Evolutionary conservation across 345 rosid species (phyloP), one percentile per base, ranked within the genome.

Genomic region (Populus pruinosa): DNA sequence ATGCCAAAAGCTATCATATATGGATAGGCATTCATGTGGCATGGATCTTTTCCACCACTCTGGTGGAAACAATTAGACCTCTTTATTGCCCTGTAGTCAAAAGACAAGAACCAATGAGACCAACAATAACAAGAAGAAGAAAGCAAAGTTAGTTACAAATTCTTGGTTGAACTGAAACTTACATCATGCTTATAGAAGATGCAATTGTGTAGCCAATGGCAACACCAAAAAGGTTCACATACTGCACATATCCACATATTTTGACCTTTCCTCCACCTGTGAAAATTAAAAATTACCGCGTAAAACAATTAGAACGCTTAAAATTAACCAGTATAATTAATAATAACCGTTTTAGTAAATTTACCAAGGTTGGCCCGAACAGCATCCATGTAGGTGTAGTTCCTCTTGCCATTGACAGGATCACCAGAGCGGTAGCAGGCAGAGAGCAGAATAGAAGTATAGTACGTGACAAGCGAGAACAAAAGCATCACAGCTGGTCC

Each of bases 171-270:
- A 56, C 2, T 9, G 5, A 4, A 0, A 6, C 77, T 69, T 36
- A 79, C 97, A 90, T 93, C 96, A 90, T 93, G 86, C 94, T 91
- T 66, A 89, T 86, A 64, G 97, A 89, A 47, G 98, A 83, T 73
- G 97, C 98, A 13, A 91, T 91, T 36, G 97, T 93, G 86, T 91
- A 93, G 38, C 98, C 92, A 20, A 93, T 75, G 23, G 91, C 84
- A 41, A 87, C 77, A 25, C 94, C 98, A 23, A 90, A 87, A 73
- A 93, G 90, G 73, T 91, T 90, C 76, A 87, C 3, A 80, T 91
- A 92, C 83, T 92, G 97, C 78, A 89, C 81, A 8, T 82, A 67
- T 10, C 98, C 97, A 61, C 98, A 94, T 5, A 85, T 80, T 80
- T 88, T 90, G 79, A 88, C 84, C 80, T 88, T 91, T 53, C 70